Conservation (phyloP, 2,329 filamentous ascomycete genomes). For the Microdochium nivale region DNA sequence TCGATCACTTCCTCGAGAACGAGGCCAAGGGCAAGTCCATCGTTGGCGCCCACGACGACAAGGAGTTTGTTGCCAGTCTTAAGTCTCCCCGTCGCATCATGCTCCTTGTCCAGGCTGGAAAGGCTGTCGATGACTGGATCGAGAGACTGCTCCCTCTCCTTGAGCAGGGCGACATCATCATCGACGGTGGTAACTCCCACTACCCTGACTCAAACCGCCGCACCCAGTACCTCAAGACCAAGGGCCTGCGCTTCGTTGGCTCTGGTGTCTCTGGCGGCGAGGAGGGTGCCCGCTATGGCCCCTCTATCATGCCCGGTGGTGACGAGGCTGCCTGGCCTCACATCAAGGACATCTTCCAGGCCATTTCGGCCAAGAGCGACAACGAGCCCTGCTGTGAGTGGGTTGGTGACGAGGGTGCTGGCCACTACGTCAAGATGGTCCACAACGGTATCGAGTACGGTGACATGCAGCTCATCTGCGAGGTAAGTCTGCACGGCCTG, state of each 20-base stretch:
- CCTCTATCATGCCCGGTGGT: conserved; percentile 97
- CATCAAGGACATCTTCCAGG: conserved; percentile 99
- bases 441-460: conserved; percentile 99
- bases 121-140: conserved; percentile 98
- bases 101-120: conserved; percentile 97
- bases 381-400: conserved; percentile 98
- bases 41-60: conserved; percentile 82
- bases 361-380: conserved; percentile 95
- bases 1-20: conserved; percentile 87
- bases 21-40: conserved; percentile 94
- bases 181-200: conserved; percentile 98
- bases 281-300: conserved; percentile 96
- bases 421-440: conserved; percentile 99
- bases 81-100: conserved; percentile 96
- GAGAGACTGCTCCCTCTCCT: conserved; percentile 82
- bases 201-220: conserved; percentile 98
- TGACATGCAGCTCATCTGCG: conserved; percentile 99
- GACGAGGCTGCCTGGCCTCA: conserved; percentile 96
- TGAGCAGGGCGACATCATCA: conserved; percentile 91
- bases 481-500: conserved; percentile 50
- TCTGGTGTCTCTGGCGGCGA: conserved; percentile 98
- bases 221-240: conserved; percentile 74
- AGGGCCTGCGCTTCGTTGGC: conserved; percentile 94
- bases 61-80: conserved; percentile 94
- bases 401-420: conserved; percentile 98